Evolutionary conservation across 495 filamentous ascomycete species (phyloP).

Genomic region (Cairneyella variabilis): DNA sequence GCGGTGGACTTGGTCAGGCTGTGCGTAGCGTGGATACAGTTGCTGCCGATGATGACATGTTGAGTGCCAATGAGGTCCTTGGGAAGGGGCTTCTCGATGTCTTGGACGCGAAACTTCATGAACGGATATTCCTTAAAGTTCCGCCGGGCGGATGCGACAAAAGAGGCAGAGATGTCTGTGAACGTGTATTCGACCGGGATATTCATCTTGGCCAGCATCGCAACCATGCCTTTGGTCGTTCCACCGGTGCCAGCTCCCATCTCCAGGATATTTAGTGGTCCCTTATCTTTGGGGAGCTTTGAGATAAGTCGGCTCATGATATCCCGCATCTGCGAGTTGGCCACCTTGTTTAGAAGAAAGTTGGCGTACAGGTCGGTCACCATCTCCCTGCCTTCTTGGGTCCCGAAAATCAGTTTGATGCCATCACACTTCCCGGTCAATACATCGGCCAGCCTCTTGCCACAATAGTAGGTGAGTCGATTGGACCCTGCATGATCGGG

Average conservation of each 20-base stretch:
- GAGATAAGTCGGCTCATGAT: conserved; percentile 34
- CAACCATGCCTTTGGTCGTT: conserved; percentile 30
- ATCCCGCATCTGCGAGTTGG: conserved; percentile 40
- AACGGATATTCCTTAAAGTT: conserved; percentile 31
- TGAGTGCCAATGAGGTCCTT: conserved; percentile 38
- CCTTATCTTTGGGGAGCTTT: conserved; percentile 23
- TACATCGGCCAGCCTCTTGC: conserved; percentile 37
- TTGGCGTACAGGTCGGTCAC: conserved; percentile 44
- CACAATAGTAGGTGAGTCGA: conserved; percentile 40
- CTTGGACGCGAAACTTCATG: conserved; percentile 33
- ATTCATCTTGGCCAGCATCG: conserved; percentile 1
- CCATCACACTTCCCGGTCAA: conserved; percentile 42
- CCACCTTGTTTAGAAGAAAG: conserved; percentile 35
- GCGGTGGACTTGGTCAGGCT: conserved; percentile 42
- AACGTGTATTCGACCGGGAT: conserved; percentile 40
- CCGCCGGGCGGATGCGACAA: conserved; percentile 45
- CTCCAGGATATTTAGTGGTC: conserved; percentile 40
- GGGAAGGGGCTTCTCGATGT: conserved; percentile 46
- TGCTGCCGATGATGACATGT: conserved; percentile 47
- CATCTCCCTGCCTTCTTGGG: conserved; percentile 39
- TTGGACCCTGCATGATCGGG: conserved; percentile 37
- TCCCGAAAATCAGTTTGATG: conserved; percentile 45
- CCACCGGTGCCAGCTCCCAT: conserved; percentile 44
- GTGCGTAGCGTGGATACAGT: conserved; percentile 50
- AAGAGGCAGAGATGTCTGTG: conserved; percentile 49